A percentile compares a stretch with the other conserved stretches of the same genome.
These are phyloP conservation scores for Pseudovirgaria hyperparasitica DNA, from an alignment of 2,329 filamentous ascomycete species.

Conservation along the genomic window DNA sequence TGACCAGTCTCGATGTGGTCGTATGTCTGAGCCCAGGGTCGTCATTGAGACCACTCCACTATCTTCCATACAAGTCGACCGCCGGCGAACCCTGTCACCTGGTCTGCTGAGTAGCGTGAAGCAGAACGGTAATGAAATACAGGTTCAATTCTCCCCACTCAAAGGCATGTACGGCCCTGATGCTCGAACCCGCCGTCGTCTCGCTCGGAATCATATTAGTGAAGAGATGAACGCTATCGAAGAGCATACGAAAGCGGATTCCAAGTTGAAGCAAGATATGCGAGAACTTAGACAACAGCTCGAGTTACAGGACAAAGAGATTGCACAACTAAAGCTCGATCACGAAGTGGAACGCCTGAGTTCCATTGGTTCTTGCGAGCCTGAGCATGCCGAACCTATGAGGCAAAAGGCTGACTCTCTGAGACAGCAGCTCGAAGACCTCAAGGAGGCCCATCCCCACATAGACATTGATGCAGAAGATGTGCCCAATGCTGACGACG, in stretches of 20 bases:
- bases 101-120: too few species aligned
- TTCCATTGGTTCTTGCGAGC: conserved; percentile 3
- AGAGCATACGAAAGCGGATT: conserved; percentile 23
- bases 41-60: neutral
- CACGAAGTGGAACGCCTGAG: too few species aligned
- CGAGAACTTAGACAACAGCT: conserved; percentile 24
- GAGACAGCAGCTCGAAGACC: conserved; percentile 1
- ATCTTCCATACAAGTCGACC: neutral
- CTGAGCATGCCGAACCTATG: conserved; percentile 19
- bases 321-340: conserved; percentile 20
- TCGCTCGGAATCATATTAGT: conserved; percentile 27
- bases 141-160: conserved; percentile 23
- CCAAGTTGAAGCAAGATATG: conserved; percentile 18
- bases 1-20: neutral
- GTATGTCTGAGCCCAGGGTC: neutral
- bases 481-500: conserved; percentile 12
- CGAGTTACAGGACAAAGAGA: conserved; percentile 22
- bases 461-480: conserved; percentile 13
- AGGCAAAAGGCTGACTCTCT: conserved; percentile 12
- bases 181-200: conserved; percentile 21
- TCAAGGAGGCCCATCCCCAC: conserved; percentile 7
- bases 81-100: neutral
- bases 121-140: conserved; percentile 11
- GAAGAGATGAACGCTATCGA: conserved; percentile 28
- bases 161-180: conserved; percentile 19